Base-by-base conservation (phyloP, 1,139 yeast species). In the Yamadazyma sp. region DNA sequence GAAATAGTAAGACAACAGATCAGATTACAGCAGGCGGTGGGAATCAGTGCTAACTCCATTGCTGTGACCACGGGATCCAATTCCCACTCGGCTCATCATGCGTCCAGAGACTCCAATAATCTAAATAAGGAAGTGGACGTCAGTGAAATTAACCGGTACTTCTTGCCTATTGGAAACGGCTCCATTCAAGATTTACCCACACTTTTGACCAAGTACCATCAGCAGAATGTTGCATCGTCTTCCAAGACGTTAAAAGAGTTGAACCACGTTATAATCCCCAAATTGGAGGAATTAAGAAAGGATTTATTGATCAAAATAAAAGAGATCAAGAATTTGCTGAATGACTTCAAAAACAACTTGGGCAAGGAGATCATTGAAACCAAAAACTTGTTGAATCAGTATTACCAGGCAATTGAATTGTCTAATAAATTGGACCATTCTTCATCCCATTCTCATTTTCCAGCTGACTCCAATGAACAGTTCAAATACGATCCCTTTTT, bases 1-100 rank as follows among this genome's bases (percentile, higher is more conserved):
- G 96, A 88, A 54, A 78, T 86, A 17, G 82, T 86, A 26, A 76
- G 95, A 44, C 95, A 87, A 54, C 95, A 88, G 57, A 69, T 81
- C 39, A 70, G 96, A 37, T 70, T 90, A 33, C 87, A 86, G 48
- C 90, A 87, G 58, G 87, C 95, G 7, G 82, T 87, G 21, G 74
- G 75, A 3, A 54, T 60, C 11, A 52, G 66, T 6, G 54, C 59
- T 11, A 45, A 53, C 29, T 43, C 53, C 5, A 43, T 44, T 23
- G 49, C 48, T 2, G 45, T 50, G 4, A 42, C 45, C 20, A 40
- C 43, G 13, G 31, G 37, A 6, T 31, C 29, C 17, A 15, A 12
- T 4, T 10, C 26, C n/a, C 26, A 29, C 17, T 38, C 35, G 27
- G 21, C 18, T 2, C 33, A 31, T 33, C 32, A 28, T 17, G 26